A percentile compares a stretch with the other conserved stretches of the same genome.
These are phyloP conservation scores for Ichthyophthirius multifiliis DNA, from an alignment of 169 alveolate species.

Conservation along the genomic window DNA sequence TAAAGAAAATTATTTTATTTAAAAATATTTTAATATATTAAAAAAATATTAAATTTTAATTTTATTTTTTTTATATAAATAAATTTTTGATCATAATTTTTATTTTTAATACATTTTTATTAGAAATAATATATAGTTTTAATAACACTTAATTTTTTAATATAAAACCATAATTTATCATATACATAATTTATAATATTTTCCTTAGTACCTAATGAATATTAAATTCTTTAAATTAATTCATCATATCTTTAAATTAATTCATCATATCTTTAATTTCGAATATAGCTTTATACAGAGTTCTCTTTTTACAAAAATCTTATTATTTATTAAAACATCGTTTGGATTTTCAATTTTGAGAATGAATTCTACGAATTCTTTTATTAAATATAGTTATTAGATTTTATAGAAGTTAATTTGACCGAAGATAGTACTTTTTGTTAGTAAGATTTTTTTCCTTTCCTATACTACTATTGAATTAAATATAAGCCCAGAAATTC, in stretches of 20 bases:
- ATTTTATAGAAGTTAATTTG: constrained; percentile 4
- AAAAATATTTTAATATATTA: too few relatives aligned
- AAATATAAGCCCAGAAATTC: background rate
- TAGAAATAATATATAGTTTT: too few relatives aligned
- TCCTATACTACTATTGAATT: background rate
- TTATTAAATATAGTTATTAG: background rate
- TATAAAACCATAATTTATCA: too few relatives aligned
- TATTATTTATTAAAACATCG: background rate
- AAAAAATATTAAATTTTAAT: too few relatives aligned
- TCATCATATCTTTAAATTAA: background rate
- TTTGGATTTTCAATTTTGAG: background rate
- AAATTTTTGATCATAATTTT: too few relatives aligned
- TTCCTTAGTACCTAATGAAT: too few relatives aligned
- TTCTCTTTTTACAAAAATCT: background rate
- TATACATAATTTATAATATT: too few relatives aligned
- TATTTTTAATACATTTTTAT: too few relatives aligned
- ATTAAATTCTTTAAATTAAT: background rate
- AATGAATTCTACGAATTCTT: background rate
- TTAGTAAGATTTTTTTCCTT: background rate
- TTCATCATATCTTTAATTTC: background rate
- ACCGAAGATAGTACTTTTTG: background rate
- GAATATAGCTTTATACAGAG: background rate
- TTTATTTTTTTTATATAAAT: too few relatives aligned
- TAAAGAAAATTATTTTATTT: too few relatives aligned
- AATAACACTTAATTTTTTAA: too few relatives aligned